These are phyloP conservation scores for Aspergillus leporis DNA, from an alignment of 495 filamentous ascomycete genomes.

Conservation along the genomic window DNA sequence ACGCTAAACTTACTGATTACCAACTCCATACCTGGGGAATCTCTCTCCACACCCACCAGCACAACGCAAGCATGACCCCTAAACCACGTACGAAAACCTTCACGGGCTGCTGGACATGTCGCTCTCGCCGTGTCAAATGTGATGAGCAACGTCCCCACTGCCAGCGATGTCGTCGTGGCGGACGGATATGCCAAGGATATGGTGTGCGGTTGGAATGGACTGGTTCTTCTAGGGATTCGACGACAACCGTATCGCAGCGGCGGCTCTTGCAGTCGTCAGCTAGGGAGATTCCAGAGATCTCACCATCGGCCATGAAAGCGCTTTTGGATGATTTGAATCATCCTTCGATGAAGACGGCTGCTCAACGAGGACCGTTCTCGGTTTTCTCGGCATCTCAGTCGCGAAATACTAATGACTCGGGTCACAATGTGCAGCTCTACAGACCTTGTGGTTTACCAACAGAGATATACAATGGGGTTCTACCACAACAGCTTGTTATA, in stretches of 20 bases:
- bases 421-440: not conserved
- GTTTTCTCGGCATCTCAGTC: not conserved
- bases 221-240: not conserved
- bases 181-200: slow-evolving; percentile 46
- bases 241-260: not conserved
- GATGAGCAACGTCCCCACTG: slow-evolving; percentile 44
- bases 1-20: not conserved
- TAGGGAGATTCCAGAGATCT: not conserved
- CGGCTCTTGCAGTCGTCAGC: not conserved
- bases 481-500: not conserved
- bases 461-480: not conserved
- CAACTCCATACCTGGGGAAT: not conserved
- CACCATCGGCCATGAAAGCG: not conserved
- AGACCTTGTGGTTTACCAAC: not conserved
- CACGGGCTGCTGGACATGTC: slow-evolving; percentile 33
- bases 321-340: not conserved
- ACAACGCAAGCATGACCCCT: not conserved
- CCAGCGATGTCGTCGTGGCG: slow-evolving; percentile 36
- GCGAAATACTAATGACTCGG: not conserved
- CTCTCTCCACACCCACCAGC: not conserved
- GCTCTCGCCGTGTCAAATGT: slow-evolving; percentile 45
- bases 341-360: not conserved
- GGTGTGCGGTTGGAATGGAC: slow-evolving; percentile 29
- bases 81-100: slow-evolving; percentile 18
- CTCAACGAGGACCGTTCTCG: not conserved